Base-by-base conservation (phyloP, 164 flowering plant genomes). In the Aristolochia fimbriata region DNA sequence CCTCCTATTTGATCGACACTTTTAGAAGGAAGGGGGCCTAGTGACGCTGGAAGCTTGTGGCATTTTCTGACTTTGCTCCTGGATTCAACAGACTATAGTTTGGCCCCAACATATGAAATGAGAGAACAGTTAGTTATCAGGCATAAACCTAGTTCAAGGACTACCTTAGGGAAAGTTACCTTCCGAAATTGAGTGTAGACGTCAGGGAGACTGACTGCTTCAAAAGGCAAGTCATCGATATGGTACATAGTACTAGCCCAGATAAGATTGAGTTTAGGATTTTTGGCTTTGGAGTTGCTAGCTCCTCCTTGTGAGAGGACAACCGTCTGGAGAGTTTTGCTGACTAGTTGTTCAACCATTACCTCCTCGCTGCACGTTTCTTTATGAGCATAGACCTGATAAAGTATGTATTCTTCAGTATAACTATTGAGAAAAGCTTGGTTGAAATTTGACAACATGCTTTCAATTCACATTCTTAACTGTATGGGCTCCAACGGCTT, bases 321-420 rank as follows among this genome's bases (percentile, higher is more conserved):
- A 45, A 78, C 71, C 51, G n/a, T 52, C 47, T 65, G 65, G 43
- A 92, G 68, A 51, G 68, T 65, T 61, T 70, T 74, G 23, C 60
- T 61, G 3, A 92, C 89, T 64, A 71, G 63, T 62, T 66, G 67
- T 57, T 92, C 98, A 20, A 87, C 84, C 17, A 59, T 54, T 54
- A 85, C 57, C 80, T 92, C 98, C 76, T 92, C 98, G 45, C 88
- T 84, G 70, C 98, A 92, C 30, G 98, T 89, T 74, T 92, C 98
- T 65, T 84, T 84, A 19, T 92, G 98, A 47, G 98, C 95, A 78
- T 77, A 89, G 11, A 92, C 89, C 98, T 92, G 80, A 65, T 47
- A 25, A 15, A 31, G 8, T 19, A 33, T 10, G 15, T 41, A 22
- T n/a, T 16, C 6, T 54, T 62, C 16, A 41, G 50, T 16, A 43